Conservation (phyloP, 306 rosid genomes). For the Abrus pulchellus region DNA sequence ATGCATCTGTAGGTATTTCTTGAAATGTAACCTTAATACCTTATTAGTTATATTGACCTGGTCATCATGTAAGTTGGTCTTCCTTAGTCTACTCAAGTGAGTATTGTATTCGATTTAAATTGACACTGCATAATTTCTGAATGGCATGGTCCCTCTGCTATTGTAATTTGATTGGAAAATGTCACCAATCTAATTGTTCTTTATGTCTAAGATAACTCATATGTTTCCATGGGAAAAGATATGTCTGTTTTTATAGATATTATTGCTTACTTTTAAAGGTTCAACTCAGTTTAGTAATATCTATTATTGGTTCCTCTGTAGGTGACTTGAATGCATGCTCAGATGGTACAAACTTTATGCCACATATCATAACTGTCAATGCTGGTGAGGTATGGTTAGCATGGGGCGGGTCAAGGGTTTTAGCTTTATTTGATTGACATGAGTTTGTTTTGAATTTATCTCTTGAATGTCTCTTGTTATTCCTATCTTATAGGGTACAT, state of each 20-base stretch:
- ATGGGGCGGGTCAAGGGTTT: background rate
- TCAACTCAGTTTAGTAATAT: slow-evolving; percentile 35
- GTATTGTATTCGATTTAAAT: background rate
- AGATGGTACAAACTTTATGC: slow-evolving; percentile 76
- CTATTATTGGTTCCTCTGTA: slow-evolving; percentile 46
- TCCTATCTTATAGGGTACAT: background rate
- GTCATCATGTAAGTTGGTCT: background rate
- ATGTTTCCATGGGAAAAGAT: background rate
- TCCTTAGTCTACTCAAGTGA: background rate
- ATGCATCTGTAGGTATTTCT: slow-evolving; percentile 28
- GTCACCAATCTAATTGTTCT: background rate
- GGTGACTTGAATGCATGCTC: slow-evolving; percentile 66
- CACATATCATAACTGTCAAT: slow-evolving; percentile 78
- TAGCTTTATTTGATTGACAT: slow-evolving; percentile 27
- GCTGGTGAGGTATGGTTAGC: slow-evolving; percentile 84
- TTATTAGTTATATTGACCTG: background rate
- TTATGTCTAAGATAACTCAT: slow-evolving; percentile 3
- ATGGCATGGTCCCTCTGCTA: background rate
- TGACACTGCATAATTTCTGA: slow-evolving; percentile 16
- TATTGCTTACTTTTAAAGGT: slow-evolving; percentile 6
- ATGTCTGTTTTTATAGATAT: background rate
- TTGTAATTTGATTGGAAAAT: background rate
- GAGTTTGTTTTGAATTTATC: background rate
- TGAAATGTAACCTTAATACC: background rate
- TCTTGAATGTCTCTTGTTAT: background rate